Base-by-base conservation (phyloP, 75 land plant genomes). In the Pinus taeda region DNA sequence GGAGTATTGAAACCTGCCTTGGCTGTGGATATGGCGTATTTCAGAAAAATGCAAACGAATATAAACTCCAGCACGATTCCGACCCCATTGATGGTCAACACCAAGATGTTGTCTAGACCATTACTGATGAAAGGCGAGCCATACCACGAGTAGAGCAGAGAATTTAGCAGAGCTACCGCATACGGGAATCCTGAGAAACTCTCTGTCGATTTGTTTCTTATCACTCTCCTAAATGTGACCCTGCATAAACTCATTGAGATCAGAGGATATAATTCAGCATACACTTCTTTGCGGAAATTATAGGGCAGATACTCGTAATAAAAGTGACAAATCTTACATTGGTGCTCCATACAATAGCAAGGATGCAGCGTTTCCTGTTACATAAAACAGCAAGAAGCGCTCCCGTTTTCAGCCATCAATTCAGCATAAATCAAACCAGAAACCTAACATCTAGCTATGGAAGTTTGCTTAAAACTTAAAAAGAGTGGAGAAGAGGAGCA, bases 131-230 rank as follows among this genome's bases (percentile, higher is more conserved):
- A 73, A 1, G 93, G 90, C 49, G 49, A 45, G 9, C 75, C 79
- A 57, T 78, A 88, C 90, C 90, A 90, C 4, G 88, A 83, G 2
- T 85, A 85, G 1, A 37, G 37, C 37, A 3, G 1, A 37, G 37
- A 37, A 37, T 37, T 37, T 2, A 37, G 37, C 37, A 37, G 37
- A 37, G 37, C 37, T 26, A 26, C 26, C 22, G 81, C 83, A 75
- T 91, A 91, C 0, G 93, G 93, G 39, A 91, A 74, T 15, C 86
- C 88, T 18, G 90, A 88, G 65, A 91, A 91, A 15, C 86, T 73
- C 83, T 88, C 90, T 0, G 88, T 84, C 0, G 93, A 91, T 57
- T 64, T 79, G 42, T 63, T 80, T 70, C 67, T 81, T 0, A 83
- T 74, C 74, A 90, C 80, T 78, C 86, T 85, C 79, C 58, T 69